Percentiles rank a stretch among this genome's conserved stretches.
Evolutionary conservation across 2,329 filamentous ascomycete genomes (phyloP).

Genomic region (Graphium sp.): DNA sequence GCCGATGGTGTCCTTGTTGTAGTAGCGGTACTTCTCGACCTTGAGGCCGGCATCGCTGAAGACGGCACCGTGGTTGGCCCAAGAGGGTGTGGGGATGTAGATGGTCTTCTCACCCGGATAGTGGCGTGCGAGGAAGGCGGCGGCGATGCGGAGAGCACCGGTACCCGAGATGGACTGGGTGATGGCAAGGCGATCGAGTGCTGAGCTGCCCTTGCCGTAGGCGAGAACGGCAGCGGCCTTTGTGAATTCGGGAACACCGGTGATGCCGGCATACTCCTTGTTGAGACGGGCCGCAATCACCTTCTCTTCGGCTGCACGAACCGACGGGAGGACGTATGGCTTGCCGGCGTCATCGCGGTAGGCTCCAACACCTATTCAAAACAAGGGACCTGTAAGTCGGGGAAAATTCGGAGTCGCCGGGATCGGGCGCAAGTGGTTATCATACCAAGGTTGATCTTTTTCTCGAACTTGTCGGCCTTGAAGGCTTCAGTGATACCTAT

Average conservation of each 20-base stretch:
- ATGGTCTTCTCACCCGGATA: constrained; percentile 87
- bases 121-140: constrained; percentile 81
- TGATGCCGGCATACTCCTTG: constrained; percentile 98
- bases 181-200: constrained; percentile 68
- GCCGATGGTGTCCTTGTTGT: constrained; percentile 96
- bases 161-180: constrained; percentile 98
- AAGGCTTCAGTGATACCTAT: constrained; percentile 90
- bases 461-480: constrained; percentile 83
- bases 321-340: constrained; percentile 92
- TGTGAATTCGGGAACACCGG: constrained; percentile 86
- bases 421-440: constrained; percentile 5
- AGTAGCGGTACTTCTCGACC: constrained; percentile 95
- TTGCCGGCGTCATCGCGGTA: constrained; percentile 98
- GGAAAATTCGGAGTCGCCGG: constrained; percentile 5
- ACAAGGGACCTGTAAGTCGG: constrained; percentile 2
- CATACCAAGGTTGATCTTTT: constrained; percentile 95
- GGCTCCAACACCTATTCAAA: constrained; percentile 80
- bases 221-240: constrained; percentile 80
- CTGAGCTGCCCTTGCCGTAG: constrained; percentile 67
- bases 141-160: constrained; percentile 86
- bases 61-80: constrained; percentile 96
- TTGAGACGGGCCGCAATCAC: constrained; percentile 63
- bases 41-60: constrained; percentile 85
- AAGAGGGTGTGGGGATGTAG: constrained; percentile 90
- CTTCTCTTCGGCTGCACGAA: constrained; percentile 76